Percentiles rank a stretch among this genome's conserved stretches.
These are phyloP conservation scores for Sporothrix pallida DNA, from an alignment of 2,329 filamentous ascomycete species.

Conservation along the genomic window DNA sequence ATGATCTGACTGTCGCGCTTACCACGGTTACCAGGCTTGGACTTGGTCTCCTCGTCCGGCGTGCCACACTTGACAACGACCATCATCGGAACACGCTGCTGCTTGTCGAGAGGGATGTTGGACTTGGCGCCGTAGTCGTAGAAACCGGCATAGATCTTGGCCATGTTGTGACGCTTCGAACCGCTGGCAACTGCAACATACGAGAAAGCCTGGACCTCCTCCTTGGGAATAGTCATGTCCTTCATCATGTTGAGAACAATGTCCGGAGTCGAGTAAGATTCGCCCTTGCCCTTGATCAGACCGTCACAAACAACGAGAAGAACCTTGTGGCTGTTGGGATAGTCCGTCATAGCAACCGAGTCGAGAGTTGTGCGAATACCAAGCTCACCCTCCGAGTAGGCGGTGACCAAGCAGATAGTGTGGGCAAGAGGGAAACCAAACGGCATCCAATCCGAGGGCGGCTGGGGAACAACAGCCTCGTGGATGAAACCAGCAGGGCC, in stretches of 20 bases:
- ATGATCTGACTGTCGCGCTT: constrained; percentile 99
- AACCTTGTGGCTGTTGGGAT: constrained; percentile 98
- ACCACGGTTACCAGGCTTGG: constrained; percentile 95
- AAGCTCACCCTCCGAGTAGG: constrained; percentile 93
- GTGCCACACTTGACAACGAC: constrained; percentile 95
- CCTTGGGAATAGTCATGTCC: constrained; percentile 77
- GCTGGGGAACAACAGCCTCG: constrained; percentile 92
- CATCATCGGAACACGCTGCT: constrained; percentile 98
- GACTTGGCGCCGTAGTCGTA: constrained; percentile 92
- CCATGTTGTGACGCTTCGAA: constrained; percentile 99
- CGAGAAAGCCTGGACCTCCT: constrained; percentile 87
- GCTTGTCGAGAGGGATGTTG: constrained; percentile 79
- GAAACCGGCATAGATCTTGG: constrained; percentile 96
- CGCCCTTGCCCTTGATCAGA: constrained; percentile 94
- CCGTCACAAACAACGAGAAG: constrained; percentile 97
- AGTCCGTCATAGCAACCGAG: constrained; percentile 96
- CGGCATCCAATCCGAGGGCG: constrained; percentile 94
- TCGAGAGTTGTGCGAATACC: constrained; percentile 93
- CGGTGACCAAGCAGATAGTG: constrained; percentile 90
- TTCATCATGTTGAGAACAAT: constrained; percentile 93
- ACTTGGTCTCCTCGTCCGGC: constrained; percentile 77
- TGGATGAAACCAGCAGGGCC: constrained; percentile 96
- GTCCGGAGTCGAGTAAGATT: constrained; percentile 84
- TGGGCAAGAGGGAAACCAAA: constrained; percentile 96
- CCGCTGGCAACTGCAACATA: constrained; percentile 97